Evolutionary conservation across 2,329 filamentous ascomycete genomes (phyloP).

Genomic region (Macrophomina tecta): DNA sequence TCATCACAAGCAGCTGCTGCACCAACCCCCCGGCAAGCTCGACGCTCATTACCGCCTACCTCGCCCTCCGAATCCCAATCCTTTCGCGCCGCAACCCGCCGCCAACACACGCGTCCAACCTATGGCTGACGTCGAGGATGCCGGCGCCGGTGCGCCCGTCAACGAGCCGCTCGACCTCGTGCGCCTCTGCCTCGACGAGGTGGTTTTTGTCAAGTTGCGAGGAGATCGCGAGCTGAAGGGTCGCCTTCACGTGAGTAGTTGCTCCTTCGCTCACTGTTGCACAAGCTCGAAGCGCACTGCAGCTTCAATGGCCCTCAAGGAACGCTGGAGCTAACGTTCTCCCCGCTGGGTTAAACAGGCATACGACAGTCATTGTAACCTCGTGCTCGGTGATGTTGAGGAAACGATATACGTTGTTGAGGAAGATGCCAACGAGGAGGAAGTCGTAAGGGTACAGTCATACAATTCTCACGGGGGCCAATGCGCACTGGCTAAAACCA

Average conservation of each 20-base stretch:
- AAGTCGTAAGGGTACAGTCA: constrained; percentile 36
- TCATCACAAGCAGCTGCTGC: background rate
- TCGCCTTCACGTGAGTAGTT: constrained; percentile 76
- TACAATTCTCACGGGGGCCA: background rate
- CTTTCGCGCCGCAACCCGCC: background rate
- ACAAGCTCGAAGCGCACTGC: background rate
- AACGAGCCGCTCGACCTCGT: constrained; percentile 96
- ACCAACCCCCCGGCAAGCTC: constrained; percentile 14
- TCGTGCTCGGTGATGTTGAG: constrained; percentile 94
- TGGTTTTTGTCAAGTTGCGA: constrained; percentile 95
- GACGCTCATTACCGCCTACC: constrained; percentile 1
- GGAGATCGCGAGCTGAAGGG: constrained; percentile 96
- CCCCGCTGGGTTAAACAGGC: constrained; percentile 63
- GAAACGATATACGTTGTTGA: constrained; percentile 96
- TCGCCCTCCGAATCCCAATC: background rate
- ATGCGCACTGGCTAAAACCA: constrained; percentile 15
- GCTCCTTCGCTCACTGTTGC: background rate
- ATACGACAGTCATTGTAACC: constrained; percentile 97
- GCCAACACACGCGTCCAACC: constrained; percentile 31
- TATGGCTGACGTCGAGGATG: constrained; percentile 87
- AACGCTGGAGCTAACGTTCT: constrained; percentile 15
- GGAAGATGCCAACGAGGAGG: constrained; percentile 81
- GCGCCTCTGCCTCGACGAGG: constrained; percentile 89
- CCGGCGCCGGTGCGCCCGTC: constrained; percentile 63
- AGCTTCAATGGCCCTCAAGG: background rate